Conservation (phyloP, 257 asterid genomes). For the Cinchona pubescens region DNA sequence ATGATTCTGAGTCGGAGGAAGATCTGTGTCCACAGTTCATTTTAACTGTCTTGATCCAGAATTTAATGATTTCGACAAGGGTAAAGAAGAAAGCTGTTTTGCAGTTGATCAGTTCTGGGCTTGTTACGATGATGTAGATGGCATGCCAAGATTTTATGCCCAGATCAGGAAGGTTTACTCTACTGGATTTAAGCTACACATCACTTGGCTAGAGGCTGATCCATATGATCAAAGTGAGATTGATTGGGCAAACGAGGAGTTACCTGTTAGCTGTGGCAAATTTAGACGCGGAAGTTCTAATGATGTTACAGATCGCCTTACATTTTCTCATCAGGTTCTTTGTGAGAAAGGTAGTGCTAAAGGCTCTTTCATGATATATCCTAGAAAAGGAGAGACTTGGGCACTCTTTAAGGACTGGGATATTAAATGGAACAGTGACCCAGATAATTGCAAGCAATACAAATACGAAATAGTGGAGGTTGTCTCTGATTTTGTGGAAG, state of each 20-base stretch:
- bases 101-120: constrained; percentile 71
- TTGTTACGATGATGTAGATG: constrained; percentile 56
- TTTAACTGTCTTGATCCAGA: constrained; percentile 56
- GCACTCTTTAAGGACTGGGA: constrained; percentile 73
- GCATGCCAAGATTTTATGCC: constrained; percentile 84
- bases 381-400: constrained; percentile 73
- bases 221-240: constrained; percentile 34
- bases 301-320: constrained; percentile 17
- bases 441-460: constrained; percentile 30
- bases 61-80: constrained; percentile 65
- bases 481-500: constrained; percentile 43
- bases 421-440: constrained; percentile 46
- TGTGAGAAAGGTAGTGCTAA: constrained; percentile 38
- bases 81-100: constrained; percentile 40
- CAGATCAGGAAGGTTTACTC: constrained; percentile 42
- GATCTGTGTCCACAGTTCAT: not conserved
- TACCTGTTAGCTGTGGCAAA: constrained; percentile 73
- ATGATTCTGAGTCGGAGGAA: constrained; percentile 43
- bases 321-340: constrained; percentile 53
- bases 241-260: constrained; percentile 34
- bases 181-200: constrained; percentile 43
- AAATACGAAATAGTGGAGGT: constrained; percentile 73
- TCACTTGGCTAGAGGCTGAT: constrained; percentile 66
- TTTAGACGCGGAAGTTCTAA: constrained; percentile 39
- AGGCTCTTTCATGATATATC: constrained; percentile 46